Evolutionary conservation across 1,284 basidiomycete genomes (phyloP).

Genomic region (Agaricales sp.): DNA sequence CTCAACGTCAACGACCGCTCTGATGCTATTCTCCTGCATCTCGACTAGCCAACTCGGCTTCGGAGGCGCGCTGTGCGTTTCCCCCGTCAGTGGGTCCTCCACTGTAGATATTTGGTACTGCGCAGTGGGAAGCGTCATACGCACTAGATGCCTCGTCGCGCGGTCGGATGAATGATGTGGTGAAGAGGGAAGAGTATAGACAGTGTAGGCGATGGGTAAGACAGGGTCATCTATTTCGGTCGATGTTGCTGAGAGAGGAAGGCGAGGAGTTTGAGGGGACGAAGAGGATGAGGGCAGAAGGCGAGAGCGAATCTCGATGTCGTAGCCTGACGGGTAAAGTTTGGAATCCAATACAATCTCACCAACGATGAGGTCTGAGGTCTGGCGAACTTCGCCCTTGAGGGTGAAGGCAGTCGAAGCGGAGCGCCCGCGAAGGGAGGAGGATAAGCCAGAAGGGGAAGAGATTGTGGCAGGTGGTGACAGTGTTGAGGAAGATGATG

Average conservation of each 20-base stretch:
- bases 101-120: slow-evolving; percentile 68
- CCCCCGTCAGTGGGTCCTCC: slow-evolving; percentile 73
- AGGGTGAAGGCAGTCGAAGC: slow-evolving; percentile 44
- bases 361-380: slow-evolving; percentile 53
- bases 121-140: slow-evolving; percentile 73
- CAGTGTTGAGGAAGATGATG: not conserved
- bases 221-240: slow-evolving; percentile 11
- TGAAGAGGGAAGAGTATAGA: slow-evolving; percentile 70
- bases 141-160: slow-evolving; percentile 63
- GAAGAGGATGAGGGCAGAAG: not conserved
- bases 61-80: slow-evolving; percentile 48
- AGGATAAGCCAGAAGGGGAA: slow-evolving; percentile 4
- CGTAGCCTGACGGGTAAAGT: slow-evolving; percentile 63
- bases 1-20: slow-evolving; percentile 51
- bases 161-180: slow-evolving; percentile 65
- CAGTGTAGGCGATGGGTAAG: slow-evolving; percentile 43
- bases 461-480: slow-evolving; percentile 7
- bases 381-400: slow-evolving; percentile 45
- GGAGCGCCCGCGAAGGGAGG: slow-evolving; percentile 19
- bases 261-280: not conserved
- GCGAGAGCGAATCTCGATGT: slow-evolving; percentile 29
- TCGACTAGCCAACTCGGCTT: slow-evolving; percentile 71
- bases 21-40: slow-evolving; percentile 43
- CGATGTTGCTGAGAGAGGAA: not conserved
- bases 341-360: slow-evolving; percentile 72